Evolutionary conservation across 495 filamentous ascomycete genomes (phyloP), one percentile per base, ranked within the genome.

Genomic region (Penicillium waksmanii): DNA sequence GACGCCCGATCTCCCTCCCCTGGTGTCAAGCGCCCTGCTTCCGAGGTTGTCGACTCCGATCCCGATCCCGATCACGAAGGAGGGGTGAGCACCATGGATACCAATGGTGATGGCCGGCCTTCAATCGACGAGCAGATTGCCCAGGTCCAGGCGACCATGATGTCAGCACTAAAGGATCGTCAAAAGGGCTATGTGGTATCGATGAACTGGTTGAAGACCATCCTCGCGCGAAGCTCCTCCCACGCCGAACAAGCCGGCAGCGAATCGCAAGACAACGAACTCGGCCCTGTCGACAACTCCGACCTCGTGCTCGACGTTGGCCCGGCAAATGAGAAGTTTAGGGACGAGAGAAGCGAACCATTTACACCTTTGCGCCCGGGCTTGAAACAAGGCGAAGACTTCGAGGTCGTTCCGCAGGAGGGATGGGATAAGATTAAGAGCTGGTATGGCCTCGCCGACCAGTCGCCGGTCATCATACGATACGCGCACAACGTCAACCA

Each of bases 201-300:
- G 7, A 82, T 78, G 18, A 73, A 79, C 51, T 98, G 95, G 95
- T 79, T 98, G 23, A 80, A 80, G 43, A 82, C 86, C 36, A 91
- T 97, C 2, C 77, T 89, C 58, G 81, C 88, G 12, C 82, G 91
- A 56, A 85, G 86, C 43, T 73, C 83, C 3, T 82, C 87, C 18
- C 74, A 81, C 59, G 77, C 76, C 13, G 83, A 81, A 61, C 72
- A 77, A 51, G 75, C 69, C 15, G 75, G 81, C 54, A 90, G 93
- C 64, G 83, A 85, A 49, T 77, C 81, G 5, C 58, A 73, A 33
- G 86, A 90, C 56, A 85, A 82, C 11, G 79, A 86, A 11, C 81
- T 95, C 35, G 93, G 92, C 3, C 91, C 91, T 0, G 86, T 98
- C 31, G 92, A 97, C 75, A 98, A 97, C 68, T 85, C 89, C 5